Base-by-base conservation (phyloP, 345 rosid species). In the Populus tremula region DNA sequence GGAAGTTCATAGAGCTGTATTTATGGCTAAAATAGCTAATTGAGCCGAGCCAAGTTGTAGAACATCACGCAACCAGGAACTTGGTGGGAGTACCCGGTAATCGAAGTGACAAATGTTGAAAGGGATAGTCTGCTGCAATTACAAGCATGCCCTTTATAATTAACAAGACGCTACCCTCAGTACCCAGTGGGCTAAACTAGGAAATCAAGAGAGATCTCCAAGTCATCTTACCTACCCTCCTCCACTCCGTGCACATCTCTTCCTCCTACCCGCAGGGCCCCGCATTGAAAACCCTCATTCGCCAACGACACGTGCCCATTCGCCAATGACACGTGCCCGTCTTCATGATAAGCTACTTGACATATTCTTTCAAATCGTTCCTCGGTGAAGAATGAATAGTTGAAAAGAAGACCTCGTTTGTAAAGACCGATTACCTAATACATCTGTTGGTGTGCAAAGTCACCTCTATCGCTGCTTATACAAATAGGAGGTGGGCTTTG, bases 181-280 rank as follows among this genome's bases (percentile, higher is more conserved):
- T 18, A 12, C 21, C 11, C 33, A 13, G 45, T 10, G 39, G 45
- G 54, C 35, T 33, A 62, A 29, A 16, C 74, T 29, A 50, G 14
- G 74, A 49, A 71, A 21, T 35, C 45, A 8, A 18, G 63, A 36
- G 7, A 33, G 7, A 31, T 27, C 35, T 18, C 62, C 14, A 8
- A 29, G 73, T 49, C 73, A 49, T 71, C 71, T 23, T 47, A 75
- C 71, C 78, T 75, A 75, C 71, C 78, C 71, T 33, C 35, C 36
- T n/a, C 47, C 78, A 64, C 43, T 64, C 25, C 77, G 45, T 16
- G 56, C 76, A 41, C 61, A 2, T 6, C 33, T 6, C 25, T 27
- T 50, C 23, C 47, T 8, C 61, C 64, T 21, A 20, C 18, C 43
- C 8, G 23, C 45, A 47, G 63, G 63, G 4, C 63, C 29, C 63